Conservation (phyloP, 192 early-diverging fungal species). For the Hyaloraphidium curvatum region DNA sequence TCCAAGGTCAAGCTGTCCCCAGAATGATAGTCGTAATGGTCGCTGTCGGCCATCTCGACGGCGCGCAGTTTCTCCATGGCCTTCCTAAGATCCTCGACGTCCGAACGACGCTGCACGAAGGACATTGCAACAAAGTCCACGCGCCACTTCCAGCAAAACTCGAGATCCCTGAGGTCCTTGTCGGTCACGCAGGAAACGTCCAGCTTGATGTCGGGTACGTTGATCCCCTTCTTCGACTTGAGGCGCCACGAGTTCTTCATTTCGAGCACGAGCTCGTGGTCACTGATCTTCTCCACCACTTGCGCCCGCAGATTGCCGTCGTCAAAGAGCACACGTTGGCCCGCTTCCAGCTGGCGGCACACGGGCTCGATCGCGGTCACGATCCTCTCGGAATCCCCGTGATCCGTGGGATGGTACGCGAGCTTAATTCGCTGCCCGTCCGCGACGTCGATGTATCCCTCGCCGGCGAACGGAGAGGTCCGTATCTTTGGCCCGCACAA, state of each 20-base stretch:
- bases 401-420: no score
- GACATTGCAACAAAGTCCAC: constrained; percentile 28
- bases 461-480: no score
- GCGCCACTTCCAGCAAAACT: constrained; percentile 22
- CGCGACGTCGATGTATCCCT: no score
- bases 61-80: no score
- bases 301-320: constrained; percentile 22
- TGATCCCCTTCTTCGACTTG: constrained; percentile 34
- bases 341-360: constrained; percentile 20
- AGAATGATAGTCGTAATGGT: neutral
- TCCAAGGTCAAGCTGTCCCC: neutral
- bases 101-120: constrained; percentile 27
- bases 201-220: constrained; percentile 28
- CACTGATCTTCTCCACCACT: constrained; percentile 19
- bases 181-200: constrained; percentile 30
- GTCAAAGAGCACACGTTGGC: constrained; percentile 28
- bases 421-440: no score
- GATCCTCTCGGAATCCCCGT: no score
- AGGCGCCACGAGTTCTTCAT: constrained; percentile 23
- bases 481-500: constrained; percentile 34
- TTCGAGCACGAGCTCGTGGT: constrained; percentile 19
- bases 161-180: constrained; percentile 27
- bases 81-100: constrained; percentile 23
- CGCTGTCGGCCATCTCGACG: neutral
- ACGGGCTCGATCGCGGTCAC: constrained; percentile 21